Base-by-base conservation (phyloP, 2,329 filamentous ascomycete species). In the Trichophyton simii region DNA sequence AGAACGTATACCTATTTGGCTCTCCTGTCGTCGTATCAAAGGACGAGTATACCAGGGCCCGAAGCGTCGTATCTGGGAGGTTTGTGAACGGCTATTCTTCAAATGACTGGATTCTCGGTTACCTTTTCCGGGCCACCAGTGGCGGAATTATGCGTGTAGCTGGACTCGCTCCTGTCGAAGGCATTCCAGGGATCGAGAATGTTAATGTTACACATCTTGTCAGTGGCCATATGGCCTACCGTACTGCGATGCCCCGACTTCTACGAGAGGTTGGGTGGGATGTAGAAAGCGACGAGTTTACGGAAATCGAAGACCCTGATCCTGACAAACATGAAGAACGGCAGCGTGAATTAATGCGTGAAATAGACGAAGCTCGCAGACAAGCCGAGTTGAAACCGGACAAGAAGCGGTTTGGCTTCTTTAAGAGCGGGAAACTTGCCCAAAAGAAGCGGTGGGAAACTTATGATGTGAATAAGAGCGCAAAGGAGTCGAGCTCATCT, bases 41-140 rank as follows among this genome's bases (percentile, higher is more conserved):
- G 69, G 92, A 97, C 61, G 94, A 99, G 65, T 97, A 89, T 68
- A 74, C 91, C 25, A 87, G 83, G 67, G 88, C 87, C 8, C 84
- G 87, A 61, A 87, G 87, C n/a, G 86, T 96, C 2, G 88, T 97
- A 2, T 82, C 89, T 6, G 94, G 94, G n/a, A 84, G 91, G 48
- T 96, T 97, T 67, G 85, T 99, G 65, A 99, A 96, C 70, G 94
- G 89, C 15, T 99, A 91, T 76, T 89, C 94, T 67, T 87, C 83
- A 57, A 96, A 94, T 71, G 94, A 99, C 76, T 99, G 94, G 94
- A 97, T 99, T 69, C 76, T 99, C 58, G 91, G 84, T 13, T 99
- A 99, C 71, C 83, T 99, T 1, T 99, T 99, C 80, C 88, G 94
- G 13, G 83, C 96, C 48, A 99, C 94, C 2, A 88, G 87, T 66